phyloP scores from a whole-genome alignment of 78 protist genomes.

The slime mould (Dictyostelium discoideum) region dicty_2.7 NC_007088.5:1536001-1536500 shows the following conservation, averaged over 20 bases:
- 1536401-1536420: not conserved
- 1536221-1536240: constrained; percentile 88
- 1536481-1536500: constrained; percentile 13
- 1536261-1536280: not conserved
- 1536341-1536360: constrained; percentile 9
- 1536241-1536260: constrained; percentile 60
- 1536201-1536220: constrained; percentile 90
- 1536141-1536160: not conserved
- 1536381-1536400: constrained; percentile 50
- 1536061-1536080: constrained; percentile 74
- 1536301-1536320: not conserved
- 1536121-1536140: constrained; percentile 63
- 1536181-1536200: constrained; percentile 78
- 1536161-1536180: constrained; percentile 52
- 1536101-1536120: constrained; percentile 86
- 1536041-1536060: constrained; percentile 84
- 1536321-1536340: constrained; percentile 85
- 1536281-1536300: constrained; percentile 46
- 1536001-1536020: no score
- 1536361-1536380: not conserved
- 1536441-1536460: constrained; percentile 91
- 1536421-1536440: not conserved
- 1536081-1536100: constrained; percentile 50
- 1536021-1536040: no score
- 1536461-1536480: constrained; percentile 90